These are phyloP conservation scores for Cystofilobasidium bisporidii DNA, from an alignment of 768 basidiomycete species.

Conservation along the genomic window DNA sequence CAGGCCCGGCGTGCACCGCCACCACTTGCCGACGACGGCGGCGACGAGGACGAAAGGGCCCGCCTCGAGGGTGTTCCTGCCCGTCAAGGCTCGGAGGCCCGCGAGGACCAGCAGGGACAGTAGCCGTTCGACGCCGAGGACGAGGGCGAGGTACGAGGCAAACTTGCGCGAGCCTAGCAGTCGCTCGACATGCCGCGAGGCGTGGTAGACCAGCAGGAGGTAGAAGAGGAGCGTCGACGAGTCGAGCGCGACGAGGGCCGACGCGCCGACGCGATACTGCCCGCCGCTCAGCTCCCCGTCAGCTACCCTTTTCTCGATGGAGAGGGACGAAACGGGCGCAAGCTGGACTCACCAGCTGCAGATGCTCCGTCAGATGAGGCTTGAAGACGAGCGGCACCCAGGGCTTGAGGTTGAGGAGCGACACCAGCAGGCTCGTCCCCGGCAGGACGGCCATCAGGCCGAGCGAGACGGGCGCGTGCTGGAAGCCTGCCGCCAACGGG, in stretches of 20 bases:
- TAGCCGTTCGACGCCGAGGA: background rate
- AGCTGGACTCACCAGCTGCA: slow-evolving; percentile 4
- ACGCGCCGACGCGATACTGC: background rate
- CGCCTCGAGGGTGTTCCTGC: background rate
- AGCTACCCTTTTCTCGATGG: background rate
- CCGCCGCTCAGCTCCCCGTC: no score
- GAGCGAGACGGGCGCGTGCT: background rate
- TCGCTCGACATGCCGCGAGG: background rate
- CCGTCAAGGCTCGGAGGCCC: background rate
- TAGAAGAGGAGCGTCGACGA: background rate
- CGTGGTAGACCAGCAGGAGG: slow-evolving; percentile 1
- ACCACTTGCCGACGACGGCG: background rate
- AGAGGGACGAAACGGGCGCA: background rate
- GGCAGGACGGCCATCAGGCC: background rate
- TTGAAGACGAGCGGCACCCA: background rate
- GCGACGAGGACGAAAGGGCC: background rate
- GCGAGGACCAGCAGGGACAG: slow-evolving; percentile 2
- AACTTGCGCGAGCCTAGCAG: slow-evolving; percentile 1
- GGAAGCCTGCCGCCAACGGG: slow-evolving; percentile 17
- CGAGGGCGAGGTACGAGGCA: background rate
- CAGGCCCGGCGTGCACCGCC: background rate
- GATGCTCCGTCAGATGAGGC: background rate
- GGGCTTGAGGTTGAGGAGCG: slow-evolving; percentile 2
- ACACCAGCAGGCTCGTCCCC: background rate
- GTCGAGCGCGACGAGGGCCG: background rate